Evolutionary conservation across 345 rosid genomes (phyloP).

Genomic region (Trapa incisa): DNA sequence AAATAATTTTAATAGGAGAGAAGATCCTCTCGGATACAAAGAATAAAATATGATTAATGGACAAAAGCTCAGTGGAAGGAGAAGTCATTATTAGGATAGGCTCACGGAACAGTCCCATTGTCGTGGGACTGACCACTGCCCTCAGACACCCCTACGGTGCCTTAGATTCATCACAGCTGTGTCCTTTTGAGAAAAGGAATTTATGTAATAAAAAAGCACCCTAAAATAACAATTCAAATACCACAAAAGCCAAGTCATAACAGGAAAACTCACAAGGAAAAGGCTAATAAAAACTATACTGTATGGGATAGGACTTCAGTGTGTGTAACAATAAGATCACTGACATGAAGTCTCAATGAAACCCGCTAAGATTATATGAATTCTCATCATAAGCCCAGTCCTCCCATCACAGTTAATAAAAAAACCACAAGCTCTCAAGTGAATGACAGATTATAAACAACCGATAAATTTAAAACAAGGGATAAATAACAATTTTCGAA

Average conservation of each 20-base stretch:
- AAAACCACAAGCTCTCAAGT: background rate
- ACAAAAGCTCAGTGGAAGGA: slow-evolving; percentile 93
- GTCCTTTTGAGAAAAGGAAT: background rate
- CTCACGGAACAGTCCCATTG: slow-evolving; percentile 53
- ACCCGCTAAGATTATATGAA: slow-evolving; percentile 80
- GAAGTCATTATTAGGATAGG: slow-evolving; percentile 64
- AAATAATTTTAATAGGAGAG: background rate
- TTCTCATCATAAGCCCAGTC: slow-evolving; percentile 71
- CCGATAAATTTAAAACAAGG: background rate
- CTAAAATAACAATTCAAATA: background rate
- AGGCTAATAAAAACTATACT: background rate
- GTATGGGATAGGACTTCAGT: slow-evolving; percentile 46
- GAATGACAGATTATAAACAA: background rate
- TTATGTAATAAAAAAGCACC: too few species aligned
- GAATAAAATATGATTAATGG: background rate
- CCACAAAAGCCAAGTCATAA: background rate
- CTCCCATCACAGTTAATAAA: background rate
- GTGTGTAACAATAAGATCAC: slow-evolving; percentile 99
- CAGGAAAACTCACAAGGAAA: too few species aligned
- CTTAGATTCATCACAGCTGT: slow-evolving; percentile 58
- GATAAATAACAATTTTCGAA: background rate
- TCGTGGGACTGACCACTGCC: slow-evolving; percentile 53
- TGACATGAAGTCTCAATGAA: slow-evolving; percentile 78
- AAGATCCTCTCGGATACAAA: background rate
- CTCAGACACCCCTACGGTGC: slow-evolving; percentile 48